Conservation (phyloP, 2,329 filamentous ascomycete species). For the Penicillium concentricum region DNA sequence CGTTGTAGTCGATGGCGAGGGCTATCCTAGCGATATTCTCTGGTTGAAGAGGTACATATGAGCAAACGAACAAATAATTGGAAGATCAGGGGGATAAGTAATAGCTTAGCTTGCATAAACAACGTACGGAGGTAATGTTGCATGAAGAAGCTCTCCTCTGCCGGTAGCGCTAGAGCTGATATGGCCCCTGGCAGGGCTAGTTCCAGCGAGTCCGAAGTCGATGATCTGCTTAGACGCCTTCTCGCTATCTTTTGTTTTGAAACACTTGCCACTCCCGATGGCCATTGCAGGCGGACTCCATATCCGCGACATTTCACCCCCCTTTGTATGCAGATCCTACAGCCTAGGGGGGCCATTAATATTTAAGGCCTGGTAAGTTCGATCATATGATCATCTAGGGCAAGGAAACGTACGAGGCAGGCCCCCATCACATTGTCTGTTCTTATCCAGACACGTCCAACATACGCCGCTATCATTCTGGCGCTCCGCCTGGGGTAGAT, state of each 20-base stretch:
- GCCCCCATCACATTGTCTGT: neutral
- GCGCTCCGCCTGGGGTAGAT: neutral
- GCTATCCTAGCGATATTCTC: neutral
- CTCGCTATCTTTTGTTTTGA: neutral
- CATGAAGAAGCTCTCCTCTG: neutral
- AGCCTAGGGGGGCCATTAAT: neutral
- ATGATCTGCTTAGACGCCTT: neutral
- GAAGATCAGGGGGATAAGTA: neutral
- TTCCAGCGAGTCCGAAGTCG: neutral
- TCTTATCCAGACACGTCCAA: neutral
- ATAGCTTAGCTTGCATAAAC: neutral
- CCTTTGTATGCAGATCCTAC: neutral
- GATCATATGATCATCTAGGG: neutral
- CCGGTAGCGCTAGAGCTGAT: too few species aligned
- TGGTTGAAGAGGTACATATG: neutral
- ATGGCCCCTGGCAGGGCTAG: too few species aligned
- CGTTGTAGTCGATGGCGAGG: neutral
- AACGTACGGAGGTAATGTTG: neutral
- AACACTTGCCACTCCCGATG: neutral
- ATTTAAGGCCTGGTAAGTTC: neutral
- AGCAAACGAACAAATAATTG: neutral
- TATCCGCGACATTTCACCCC: neutral
- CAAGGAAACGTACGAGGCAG: neutral
- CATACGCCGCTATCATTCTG: neutral
- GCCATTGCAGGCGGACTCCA: neutral